A percentile compares a stretch with the other conserved stretches of the same genome.
These are phyloP conservation scores for Salix brachista DNA, from an alignment of 345 rosid genomes.

Conservation along the genomic window DNA sequence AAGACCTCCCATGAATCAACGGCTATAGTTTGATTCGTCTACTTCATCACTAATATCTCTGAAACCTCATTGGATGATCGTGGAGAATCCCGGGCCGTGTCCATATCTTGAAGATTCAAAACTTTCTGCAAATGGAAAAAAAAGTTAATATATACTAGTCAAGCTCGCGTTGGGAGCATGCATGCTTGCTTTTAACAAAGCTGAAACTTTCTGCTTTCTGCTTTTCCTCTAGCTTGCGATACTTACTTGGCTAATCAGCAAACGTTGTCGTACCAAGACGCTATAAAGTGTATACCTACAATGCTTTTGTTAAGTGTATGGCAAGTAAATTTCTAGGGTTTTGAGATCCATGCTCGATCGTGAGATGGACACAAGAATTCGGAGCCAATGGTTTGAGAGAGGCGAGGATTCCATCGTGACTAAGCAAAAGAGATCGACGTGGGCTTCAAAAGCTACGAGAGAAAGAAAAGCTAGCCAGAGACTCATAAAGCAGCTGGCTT, in stretches of 20 bases:
- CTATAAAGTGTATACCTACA: not conserved
- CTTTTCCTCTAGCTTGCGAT: not conserved
- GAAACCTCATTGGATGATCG: constrained; percentile 4
- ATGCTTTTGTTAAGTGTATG: not conserved
- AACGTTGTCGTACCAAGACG: not conserved
- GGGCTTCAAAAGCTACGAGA: not conserved
- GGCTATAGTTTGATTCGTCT: constrained; percentile 10
- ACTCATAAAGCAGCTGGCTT: too few species aligned
- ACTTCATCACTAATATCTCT: not conserved
- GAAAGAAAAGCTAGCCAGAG: too few species aligned
- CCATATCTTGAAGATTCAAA: constrained; percentile 14
- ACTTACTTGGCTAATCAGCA: constrained; percentile 21
- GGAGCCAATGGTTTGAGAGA: not conserved
- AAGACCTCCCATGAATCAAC: not conserved
- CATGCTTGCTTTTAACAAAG: constrained; percentile 2
- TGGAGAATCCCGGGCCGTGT: constrained; percentile 9
- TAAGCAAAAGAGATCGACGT: not conserved
- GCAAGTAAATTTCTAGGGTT: not conserved
- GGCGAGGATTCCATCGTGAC: not conserved
- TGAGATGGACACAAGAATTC: too few species aligned
- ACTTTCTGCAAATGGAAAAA: constrained; percentile 19
- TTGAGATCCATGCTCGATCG: too few species aligned
- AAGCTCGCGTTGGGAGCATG: not conserved
- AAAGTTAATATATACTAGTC: not conserved
- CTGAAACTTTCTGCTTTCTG: not conserved